Conservation (phyloP, 176 grass and related monocot genomes). For the Echinochloa phyllopogon region DNA sequence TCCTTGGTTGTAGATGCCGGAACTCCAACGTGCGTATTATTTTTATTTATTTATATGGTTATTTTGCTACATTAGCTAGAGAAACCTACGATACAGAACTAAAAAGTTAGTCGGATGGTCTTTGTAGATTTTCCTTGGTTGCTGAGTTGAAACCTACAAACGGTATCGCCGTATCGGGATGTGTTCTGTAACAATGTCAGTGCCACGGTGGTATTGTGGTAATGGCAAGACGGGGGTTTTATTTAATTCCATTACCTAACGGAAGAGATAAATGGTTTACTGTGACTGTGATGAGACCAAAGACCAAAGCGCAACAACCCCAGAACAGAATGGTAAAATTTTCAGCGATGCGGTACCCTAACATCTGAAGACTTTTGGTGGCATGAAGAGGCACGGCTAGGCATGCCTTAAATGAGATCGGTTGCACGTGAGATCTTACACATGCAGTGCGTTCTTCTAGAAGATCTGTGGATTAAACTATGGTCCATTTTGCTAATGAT, state of each 20-base stretch:
- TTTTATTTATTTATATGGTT: too few species aligned
- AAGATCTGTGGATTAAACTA: conserved; percentile 15
- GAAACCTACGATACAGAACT: too few species aligned
- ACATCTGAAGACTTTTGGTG: not conserved
- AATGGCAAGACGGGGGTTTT: too few species aligned
- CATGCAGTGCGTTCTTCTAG: not conserved
- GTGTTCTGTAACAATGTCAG: too few species aligned
- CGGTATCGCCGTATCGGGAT: too few species aligned
- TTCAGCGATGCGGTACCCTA: not conserved
- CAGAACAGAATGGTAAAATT: not conserved
- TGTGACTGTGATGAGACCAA: not conserved
- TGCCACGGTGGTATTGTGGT: too few species aligned
- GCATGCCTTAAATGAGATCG: not conserved
- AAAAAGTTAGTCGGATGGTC: too few species aligned
- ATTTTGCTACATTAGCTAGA: too few species aligned
- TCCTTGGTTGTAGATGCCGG: too few species aligned
- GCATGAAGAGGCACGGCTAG: not conserved
- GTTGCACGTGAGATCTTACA: not conserved
- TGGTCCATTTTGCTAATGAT: not conserved
- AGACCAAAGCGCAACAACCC: not conserved
- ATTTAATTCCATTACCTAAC: not conserved
- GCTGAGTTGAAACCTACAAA: not conserved
- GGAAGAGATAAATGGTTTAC: not conserved
- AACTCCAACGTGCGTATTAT: too few species aligned
- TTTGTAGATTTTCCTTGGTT: too few species aligned